Percentiles rank a stretch among this genome's conserved stretches.
Conservation (phyloP, 176 grass and related monocot species). For the Melocanna baccifera region DNA sequence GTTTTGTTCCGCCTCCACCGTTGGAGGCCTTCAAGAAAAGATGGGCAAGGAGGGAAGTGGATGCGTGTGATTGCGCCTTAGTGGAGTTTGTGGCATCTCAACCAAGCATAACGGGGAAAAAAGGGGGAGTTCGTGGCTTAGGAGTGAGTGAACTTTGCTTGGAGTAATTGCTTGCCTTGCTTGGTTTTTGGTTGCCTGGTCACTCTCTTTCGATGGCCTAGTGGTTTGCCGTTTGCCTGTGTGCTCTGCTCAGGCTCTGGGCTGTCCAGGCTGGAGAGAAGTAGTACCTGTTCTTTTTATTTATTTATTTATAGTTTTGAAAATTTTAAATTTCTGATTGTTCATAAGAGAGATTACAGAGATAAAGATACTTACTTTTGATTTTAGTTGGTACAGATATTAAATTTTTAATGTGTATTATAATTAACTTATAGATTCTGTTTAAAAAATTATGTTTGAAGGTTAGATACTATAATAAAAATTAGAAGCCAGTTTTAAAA, state of each 20-base stretch:
- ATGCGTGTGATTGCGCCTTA: conserved; percentile 49
- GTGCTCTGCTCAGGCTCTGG: not conserved
- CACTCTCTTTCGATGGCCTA: not conserved
- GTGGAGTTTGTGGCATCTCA: conserved; percentile 58
- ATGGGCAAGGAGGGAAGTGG: conserved; percentile 24
- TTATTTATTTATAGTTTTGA: too few species aligned
- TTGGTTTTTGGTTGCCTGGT: not conserved
- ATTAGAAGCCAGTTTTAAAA: too few species aligned
- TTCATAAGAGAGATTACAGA: too few species aligned
- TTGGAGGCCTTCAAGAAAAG: conserved; percentile 42
- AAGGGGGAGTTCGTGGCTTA: not conserved
- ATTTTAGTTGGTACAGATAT: too few species aligned
- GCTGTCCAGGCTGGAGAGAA: not conserved
- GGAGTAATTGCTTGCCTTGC: not conserved
- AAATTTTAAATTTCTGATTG: too few species aligned
- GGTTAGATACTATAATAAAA: too few species aligned
- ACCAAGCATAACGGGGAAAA: not conserved
- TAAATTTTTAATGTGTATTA: too few species aligned
- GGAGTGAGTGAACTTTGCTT: not conserved
- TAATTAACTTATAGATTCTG: too few species aligned
- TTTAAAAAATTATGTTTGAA: too few species aligned
- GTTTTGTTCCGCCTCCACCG: conserved; percentile 59
- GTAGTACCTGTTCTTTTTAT: too few species aligned
- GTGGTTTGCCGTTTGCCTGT: not conserved
- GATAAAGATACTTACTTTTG: too few species aligned